A percentile compares a stretch with the other conserved stretches of the same genome.
These are phyloP conservation scores for Brasenia schreberi DNA, from an alignment of 164 flowering plant species.

Conservation along the genomic window DNA sequence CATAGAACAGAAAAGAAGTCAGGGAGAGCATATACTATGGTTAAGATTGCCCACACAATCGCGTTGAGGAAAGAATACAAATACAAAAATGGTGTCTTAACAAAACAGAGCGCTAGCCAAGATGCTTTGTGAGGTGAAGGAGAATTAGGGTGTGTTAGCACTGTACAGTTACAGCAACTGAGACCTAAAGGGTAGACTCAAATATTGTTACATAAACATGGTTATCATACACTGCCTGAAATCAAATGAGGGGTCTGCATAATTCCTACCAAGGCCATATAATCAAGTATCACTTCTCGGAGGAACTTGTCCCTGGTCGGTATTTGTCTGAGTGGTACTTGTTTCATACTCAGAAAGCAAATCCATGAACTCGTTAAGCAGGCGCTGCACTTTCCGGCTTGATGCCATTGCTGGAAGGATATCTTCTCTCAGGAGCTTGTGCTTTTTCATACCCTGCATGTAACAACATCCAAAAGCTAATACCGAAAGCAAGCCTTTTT, in stretches of 20 bases:
- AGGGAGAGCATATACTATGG: too few relatives aligned
- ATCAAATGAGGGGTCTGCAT: neutral
- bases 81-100: neutral
- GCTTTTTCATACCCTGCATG: constrained; percentile 84
- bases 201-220: neutral
- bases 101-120: neutral
- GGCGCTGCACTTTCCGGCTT: constrained; percentile 84
- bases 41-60: neutral
- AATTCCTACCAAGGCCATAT: neutral
- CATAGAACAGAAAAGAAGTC: too few relatives aligned
- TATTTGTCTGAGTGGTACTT: constrained; percentile 19
- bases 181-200: neutral
- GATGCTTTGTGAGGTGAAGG: neutral
- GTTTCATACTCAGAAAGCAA: constrained; percentile 76
- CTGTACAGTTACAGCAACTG: neutral
- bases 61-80: neutral
- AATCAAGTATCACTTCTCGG: neutral
- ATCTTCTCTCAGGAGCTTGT: constrained; percentile 76
- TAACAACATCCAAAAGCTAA: neutral
- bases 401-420: constrained; percentile 99
- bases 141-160: neutral
- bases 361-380: constrained; percentile 90
- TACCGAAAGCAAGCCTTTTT: neutral
- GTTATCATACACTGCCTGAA: neutral
- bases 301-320: neutral